Conservation (phyloP, 2,329 filamentous ascomycete species). For the Purpureocillium takamizusanense region DNA sequence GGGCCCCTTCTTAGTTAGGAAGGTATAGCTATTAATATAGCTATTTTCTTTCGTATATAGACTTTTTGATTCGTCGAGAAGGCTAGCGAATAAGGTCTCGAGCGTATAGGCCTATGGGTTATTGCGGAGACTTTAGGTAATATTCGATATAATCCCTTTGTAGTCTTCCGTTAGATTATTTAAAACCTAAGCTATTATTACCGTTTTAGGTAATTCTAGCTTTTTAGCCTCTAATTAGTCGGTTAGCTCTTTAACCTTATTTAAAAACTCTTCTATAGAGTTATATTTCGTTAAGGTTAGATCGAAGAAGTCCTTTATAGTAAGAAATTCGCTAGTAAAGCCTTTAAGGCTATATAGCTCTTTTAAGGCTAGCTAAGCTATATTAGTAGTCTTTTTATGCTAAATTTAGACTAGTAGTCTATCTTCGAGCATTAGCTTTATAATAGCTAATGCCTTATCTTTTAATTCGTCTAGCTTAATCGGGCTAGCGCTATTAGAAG, state of each 20-base stretch:
- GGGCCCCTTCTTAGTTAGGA: background rate
- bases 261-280: background rate
- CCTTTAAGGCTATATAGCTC: background rate
- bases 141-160: no score
- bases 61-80: background rate
- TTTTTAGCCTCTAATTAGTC: background rate
- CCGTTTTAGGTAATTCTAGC: background rate
- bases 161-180: no score
- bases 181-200: background rate
- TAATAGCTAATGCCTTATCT: background rate
- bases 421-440: background rate
- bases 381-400: background rate
- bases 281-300: background rate
- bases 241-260: background rate
- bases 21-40: background rate
- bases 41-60: background rate
- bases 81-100: background rate
- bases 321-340: background rate
- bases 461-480: background rate
- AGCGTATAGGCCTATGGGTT: background rate
- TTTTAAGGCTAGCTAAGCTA: background rate
- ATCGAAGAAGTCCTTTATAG: background rate
- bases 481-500: background rate
- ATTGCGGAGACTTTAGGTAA: no score
- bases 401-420: background rate